Percentiles rank a stretch among this genome's conserved stretches.
phyloP scores from a whole-genome alignment of 108 stramenopile genomes.

The Cylindrotheca fusiformis region DNA sequence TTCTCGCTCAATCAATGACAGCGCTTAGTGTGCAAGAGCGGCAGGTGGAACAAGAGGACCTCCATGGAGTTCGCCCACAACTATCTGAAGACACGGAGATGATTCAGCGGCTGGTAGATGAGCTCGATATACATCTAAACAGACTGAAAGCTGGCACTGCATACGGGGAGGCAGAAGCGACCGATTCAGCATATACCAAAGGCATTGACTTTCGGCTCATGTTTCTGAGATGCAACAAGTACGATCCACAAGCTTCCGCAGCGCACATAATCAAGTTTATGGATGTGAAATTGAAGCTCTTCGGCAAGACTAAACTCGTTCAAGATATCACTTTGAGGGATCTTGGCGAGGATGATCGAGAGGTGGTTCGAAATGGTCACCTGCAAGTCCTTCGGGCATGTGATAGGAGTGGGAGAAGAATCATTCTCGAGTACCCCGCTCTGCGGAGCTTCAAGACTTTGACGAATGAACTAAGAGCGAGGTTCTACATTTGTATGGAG shows the following conservation, averaged over 20 bases:
- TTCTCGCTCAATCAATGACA: background rate
- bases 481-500: background rate
- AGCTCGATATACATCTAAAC: background rate
- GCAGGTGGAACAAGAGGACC: background rate
- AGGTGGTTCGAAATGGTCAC: conserved; percentile 1
- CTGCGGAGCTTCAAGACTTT: background rate
- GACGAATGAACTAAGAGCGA: conserved; percentile 2
- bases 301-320: conserved; percentile 13
- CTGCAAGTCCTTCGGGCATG: conserved; percentile 7
- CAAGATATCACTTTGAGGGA: conserved; percentile 4
- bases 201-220: background rate
- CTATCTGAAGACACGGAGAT: background rate
- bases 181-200: background rate
- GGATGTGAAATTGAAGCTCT: background rate
- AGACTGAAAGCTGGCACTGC: background rate
- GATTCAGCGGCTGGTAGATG: background rate
- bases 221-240: background rate
- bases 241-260: background rate
- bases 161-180: background rate
- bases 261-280: background rate
- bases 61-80: background rate
- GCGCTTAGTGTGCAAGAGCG: background rate
- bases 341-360: conserved; percentile 17
- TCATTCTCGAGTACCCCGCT: background rate
- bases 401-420: conserved; percentile 8